Percentiles rank a stretch among this genome's conserved stretches.
Conservation (phyloP, 768 basidiomycete genomes). For the Agaricus sinodeliciosus region DNA sequence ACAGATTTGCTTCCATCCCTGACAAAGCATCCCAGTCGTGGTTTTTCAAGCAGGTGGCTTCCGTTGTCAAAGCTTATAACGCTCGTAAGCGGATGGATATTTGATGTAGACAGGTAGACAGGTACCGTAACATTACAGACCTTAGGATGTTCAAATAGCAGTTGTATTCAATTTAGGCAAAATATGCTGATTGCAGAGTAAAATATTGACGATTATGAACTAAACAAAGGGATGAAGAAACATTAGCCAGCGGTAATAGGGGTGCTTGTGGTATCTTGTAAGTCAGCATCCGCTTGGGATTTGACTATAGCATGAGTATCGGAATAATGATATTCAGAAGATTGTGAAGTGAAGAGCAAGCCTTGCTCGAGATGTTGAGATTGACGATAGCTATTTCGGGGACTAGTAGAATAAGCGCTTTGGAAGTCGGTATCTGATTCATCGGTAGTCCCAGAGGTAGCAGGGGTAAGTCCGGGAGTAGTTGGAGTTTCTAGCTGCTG, state of each 20-base stretch:
- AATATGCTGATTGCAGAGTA: too few species aligned
- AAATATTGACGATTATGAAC: background rate
- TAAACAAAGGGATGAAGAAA: conserved; percentile 9
- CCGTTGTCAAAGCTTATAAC: conserved; percentile 74
- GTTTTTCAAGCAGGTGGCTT: conserved; percentile 75
- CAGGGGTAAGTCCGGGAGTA: conserved; percentile 14
- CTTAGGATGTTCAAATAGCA: conserved; percentile 7
- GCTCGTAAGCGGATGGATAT: conserved; percentile 64
- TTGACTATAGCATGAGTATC: background rate
- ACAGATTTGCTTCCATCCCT: conserved; percentile 71
- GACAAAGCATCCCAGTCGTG: conserved; percentile 71
- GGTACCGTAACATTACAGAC: conserved; percentile 8
- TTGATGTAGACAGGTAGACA: conserved; percentile 13
- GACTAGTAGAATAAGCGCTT: conserved; percentile 77
- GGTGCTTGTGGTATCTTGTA: conserved; percentile 1
- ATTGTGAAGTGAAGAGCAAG: background rate
- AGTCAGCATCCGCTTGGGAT: background rate
- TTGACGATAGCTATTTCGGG: conserved; percentile 58
- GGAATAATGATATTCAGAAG: background rate
- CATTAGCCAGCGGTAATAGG: background rate
- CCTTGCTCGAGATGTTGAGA: conserved; percentile 23
- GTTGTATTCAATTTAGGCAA: conserved; percentile 8
- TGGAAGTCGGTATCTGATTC: conserved; percentile 85
- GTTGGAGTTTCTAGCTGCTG: conserved; percentile 12
- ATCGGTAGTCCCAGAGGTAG: conserved; percentile 40